Conservation (phyloP, 495 filamentous ascomycete species). For the Penicillium tannophilum region DNA sequence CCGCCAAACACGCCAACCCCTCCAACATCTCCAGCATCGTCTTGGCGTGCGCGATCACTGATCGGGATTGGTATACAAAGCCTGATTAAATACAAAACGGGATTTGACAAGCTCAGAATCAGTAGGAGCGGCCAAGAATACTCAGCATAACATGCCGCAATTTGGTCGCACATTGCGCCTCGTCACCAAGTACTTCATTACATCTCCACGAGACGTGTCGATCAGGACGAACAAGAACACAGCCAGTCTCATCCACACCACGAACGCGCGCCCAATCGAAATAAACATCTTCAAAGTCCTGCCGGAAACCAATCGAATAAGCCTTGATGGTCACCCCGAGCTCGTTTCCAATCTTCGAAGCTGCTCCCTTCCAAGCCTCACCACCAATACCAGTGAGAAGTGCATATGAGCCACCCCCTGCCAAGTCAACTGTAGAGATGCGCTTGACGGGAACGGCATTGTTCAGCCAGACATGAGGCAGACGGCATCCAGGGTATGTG, state of each 20-base stretch:
- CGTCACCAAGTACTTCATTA: constrained; percentile 12
- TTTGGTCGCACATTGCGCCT: constrained; percentile 14
- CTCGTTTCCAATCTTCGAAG: constrained; percentile 23
- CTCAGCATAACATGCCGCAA: constrained; percentile 18
- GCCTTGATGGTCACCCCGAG: constrained; percentile 43
- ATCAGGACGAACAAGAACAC: constrained; percentile 52
- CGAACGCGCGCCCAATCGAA: constrained; percentile 49
- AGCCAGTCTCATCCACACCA: constrained; percentile 54
- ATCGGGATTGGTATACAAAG: neutral
- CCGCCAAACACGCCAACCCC: neutral
- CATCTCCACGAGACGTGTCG: constrained; percentile 47
- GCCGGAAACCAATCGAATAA: constrained; percentile 49
- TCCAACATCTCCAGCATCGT: neutral
- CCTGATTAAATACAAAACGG: neutral
- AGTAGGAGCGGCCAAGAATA: constrained; percentile 13
- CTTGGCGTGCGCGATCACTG: neutral
- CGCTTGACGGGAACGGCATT: constrained; percentile 37
- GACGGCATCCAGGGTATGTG: constrained; percentile 53
- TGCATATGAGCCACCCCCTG: constrained; percentile 51
- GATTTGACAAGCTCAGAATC: neutral
- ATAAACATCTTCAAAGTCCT: constrained; percentile 57
- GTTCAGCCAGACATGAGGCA: constrained; percentile 59
- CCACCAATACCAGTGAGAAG: constrained; percentile 54
- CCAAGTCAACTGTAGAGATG: constrained; percentile 55
- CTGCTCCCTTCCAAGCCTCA: constrained; percentile 50